Evolutionary conservation across 2,329 filamentous ascomycete species (phyloP), one percentile per base, ranked within the genome.

Genomic region (Hymenoscyphus repandus): DNA sequence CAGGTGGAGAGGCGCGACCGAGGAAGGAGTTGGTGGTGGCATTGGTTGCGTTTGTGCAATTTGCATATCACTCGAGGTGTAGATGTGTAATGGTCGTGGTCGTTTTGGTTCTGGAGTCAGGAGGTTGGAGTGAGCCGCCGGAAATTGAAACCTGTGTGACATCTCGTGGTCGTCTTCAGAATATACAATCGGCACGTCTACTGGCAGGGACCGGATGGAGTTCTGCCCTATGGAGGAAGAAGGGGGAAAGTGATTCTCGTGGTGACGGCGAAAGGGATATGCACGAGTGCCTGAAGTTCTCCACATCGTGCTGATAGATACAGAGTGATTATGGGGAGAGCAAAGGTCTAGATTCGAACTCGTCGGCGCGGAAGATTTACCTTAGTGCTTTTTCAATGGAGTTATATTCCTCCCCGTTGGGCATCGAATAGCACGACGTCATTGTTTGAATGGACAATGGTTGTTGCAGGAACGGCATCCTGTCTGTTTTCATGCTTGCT

Each of bases 11-110:
- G 56, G 58, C 9, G 56, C 54, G 9, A 45, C 27, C 0, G 51
- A 48, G 11, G 55, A 50, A n/a, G 51, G 50, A 1, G 53, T 51
- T 7, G 53, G 50, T 17, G 50, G 51, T 22, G 42, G 47, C 2
- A 7, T 27, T 22, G 7, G 2, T 30, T 31, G 18, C 0, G 95
- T 78, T 2, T 90, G 82, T 0, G 12, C 75, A 72, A 51, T 88
- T 37, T 37, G 34, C 22, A 27, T 27, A 4, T 27, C 22, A 27
- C 22, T 11, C 12, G 34, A 37, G 5, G 15, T 37, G 34, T 37
- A 3, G 5, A 13, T 37, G 15, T 37, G 34, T 37, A 27, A 7
- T 5, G 12, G 10, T 13, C 34, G 34, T 37, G 34, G 15, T 13
- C 34, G 34, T 4, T 4, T 5, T 4, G 3, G 5, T 4, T 37